A percentile compares a stretch with the other conserved stretches of the same genome.
These are phyloP conservation scores for Moelleriella libera DNA, from an alignment of 2,329 filamentous ascomycete species.

Conservation along the genomic window DNA sequence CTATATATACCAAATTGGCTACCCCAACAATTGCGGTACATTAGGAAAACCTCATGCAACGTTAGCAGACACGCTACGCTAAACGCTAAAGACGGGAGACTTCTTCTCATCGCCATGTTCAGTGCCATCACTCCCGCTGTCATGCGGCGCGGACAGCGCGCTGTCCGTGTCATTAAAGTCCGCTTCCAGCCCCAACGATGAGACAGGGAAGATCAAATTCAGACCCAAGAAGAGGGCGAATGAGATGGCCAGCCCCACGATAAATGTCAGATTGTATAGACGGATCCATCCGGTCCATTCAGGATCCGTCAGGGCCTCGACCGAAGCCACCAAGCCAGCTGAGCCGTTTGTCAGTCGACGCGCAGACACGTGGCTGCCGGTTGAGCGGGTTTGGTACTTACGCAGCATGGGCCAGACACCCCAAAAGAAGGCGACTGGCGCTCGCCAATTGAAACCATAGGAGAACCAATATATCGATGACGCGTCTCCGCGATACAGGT, in stretches of 20 bases:
- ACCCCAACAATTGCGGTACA: too few species aligned
- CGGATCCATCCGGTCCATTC: slow-evolving; percentile 16
- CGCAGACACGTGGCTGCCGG: neutral
- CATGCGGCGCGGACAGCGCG: neutral
- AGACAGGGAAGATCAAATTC: neutral
- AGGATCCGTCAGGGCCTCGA: slow-evolving; percentile 7
- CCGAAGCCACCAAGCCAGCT: slow-evolving; percentile 11
- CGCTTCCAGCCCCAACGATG: neutral
- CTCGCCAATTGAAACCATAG: slow-evolving; percentile 21
- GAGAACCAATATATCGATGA: slow-evolving; percentile 23
- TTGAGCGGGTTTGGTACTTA: slow-evolving; percentile 1
- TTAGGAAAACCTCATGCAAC: too few species aligned
- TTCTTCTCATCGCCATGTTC: neutral
- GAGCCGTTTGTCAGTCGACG: slow-evolving; percentile 1
- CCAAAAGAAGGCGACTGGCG: slow-evolving; percentile 15
- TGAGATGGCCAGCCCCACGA: slow-evolving; percentile 18
- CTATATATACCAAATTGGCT: too few species aligned
- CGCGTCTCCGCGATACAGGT: slow-evolving; percentile 17
- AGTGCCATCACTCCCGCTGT: neutral
- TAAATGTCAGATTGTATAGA: slow-evolving; percentile 26
- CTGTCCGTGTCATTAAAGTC: neutral
- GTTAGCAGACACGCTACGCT: neutral
- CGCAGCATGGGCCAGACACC: slow-evolving; percentile 14
- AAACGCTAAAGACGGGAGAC: neutral
- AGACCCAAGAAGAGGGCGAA: neutral